Evolutionary conservation across 176 grass and related monocot genomes (phyloP).

Genomic region (Rhynchospora tenuis): DNA sequence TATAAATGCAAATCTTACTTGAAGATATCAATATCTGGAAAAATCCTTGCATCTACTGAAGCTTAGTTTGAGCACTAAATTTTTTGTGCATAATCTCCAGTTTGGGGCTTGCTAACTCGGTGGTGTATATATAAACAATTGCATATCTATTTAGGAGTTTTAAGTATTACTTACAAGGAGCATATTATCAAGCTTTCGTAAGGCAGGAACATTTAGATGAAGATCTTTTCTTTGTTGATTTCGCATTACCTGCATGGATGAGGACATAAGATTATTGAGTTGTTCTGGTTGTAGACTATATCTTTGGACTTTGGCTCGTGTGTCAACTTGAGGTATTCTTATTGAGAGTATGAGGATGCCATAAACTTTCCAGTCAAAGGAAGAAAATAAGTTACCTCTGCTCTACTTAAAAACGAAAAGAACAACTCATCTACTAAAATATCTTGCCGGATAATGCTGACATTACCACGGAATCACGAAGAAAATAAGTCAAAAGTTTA

Average conservation of each 20-base stretch:
- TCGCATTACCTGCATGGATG: slow-evolving; percentile 54
- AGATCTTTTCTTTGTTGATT: slow-evolving; percentile 81
- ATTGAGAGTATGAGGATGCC: neutral
- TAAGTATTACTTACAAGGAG: slow-evolving; percentile 52
- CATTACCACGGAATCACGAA: neutral
- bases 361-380: neutral
- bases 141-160: neutral
- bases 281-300: neutral
- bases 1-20: neutral
- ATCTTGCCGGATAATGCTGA: neutral
- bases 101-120: neutral
- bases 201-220: slow-evolving; percentile 76
- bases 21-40: neutral
- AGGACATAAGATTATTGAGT: neutral
- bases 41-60: neutral
- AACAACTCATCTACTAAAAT: neutral
- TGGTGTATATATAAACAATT: neutral
- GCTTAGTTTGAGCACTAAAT: neutral
- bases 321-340: neutral
- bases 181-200: slow-evolving; percentile 76
- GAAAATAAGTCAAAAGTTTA: neutral
- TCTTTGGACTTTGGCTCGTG: neutral
- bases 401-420: no score
- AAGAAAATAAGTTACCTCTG: no score
- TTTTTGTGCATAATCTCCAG: neutral